A percentile compares a stretch with the other conserved stretches of the same genome.
Conservation (phyloP, 805 yeast species). For the Nakazawaea anatomiae region DNA sequence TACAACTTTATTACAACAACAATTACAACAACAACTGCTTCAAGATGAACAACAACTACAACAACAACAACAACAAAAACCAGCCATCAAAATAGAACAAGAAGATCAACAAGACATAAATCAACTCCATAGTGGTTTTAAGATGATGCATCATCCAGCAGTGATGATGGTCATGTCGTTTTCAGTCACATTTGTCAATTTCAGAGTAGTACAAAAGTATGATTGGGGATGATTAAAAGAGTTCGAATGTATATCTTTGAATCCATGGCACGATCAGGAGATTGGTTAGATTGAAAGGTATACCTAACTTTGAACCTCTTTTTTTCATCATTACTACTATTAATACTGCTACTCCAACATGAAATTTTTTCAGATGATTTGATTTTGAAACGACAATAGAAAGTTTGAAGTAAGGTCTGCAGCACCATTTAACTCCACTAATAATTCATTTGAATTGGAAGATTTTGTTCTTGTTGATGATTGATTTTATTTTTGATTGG, state of each 20-base stretch:
- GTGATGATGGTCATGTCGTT: conserved; percentile 22
- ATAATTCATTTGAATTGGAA: conserved; percentile 25
- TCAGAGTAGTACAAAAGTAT: neutral
- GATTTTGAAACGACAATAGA: neutral
- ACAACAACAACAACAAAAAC: neutral
- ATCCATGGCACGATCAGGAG: neutral
- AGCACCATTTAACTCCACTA: conserved; percentile 32
- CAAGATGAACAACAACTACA: neutral
- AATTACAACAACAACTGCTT: conserved; percentile 10
- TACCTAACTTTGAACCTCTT: neutral
- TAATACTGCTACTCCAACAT: neutral
- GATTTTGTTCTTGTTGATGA: conserved; percentile 17
- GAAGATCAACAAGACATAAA: conserved; percentile 14
- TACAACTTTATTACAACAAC: conserved; percentile 11
- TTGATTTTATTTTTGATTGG: neutral
- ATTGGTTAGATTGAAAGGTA: conserved; percentile 1
- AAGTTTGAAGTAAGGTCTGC: conserved; percentile 24
- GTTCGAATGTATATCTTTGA: neutral
- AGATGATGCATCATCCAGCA: conserved; percentile 36
- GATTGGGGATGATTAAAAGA: neutral
- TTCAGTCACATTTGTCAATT: neutral
- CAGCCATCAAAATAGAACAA: too few species aligned
- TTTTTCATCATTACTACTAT: neutral
- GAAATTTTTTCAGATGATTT: neutral
- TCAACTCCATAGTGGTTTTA: conserved; percentile 20